phyloP scores from a whole-genome alignment of 73 alveolate genomes.

The Effrenium voratum region DNA sequence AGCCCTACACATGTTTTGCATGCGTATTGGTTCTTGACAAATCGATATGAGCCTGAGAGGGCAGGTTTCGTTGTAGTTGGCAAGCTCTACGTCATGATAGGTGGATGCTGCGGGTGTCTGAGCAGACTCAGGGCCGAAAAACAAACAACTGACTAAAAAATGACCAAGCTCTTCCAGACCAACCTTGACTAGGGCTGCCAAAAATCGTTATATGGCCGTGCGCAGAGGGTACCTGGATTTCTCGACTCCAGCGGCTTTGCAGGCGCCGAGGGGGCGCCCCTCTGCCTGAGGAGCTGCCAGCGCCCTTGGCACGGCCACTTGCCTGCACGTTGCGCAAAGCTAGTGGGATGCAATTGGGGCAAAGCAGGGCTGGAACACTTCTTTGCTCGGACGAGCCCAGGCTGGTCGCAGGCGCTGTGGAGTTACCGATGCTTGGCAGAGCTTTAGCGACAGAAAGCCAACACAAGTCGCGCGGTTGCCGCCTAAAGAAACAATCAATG shows the following conservation, averaged over 20 bases:
- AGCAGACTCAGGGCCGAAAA: neutral
- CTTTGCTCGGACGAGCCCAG: neutral
- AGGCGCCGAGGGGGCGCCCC: slow-evolving; percentile 61
- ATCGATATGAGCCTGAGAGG: too few relatives aligned
- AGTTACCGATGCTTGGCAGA: neutral
- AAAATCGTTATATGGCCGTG: neutral
- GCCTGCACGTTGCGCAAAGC: neutral
- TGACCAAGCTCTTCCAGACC: neutral
- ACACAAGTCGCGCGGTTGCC: too few relatives aligned
- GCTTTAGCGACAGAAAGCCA: too few relatives aligned
- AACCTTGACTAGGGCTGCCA: neutral
- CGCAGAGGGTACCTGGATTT: neutral
- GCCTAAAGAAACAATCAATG: too few relatives aligned
- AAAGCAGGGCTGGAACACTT: neutral
- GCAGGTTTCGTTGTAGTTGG: neutral
- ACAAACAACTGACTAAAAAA: neutral
- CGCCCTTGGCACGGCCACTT: slow-evolving; percentile 40
- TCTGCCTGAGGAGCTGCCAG: slow-evolving; percentile 79
- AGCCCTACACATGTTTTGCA: too few relatives aligned
- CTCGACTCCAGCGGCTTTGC: neutral
- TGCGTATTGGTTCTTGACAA: too few relatives aligned
- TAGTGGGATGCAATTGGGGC: neutral
- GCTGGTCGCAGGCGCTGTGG: slow-evolving; percentile 10
- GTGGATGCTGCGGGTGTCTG: neutral
- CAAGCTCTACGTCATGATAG: neutral